Evolutionary conservation across 2,329 filamentous ascomycete species (phyloP), one percentile per base, ranked within the genome.

Genomic region (Cryphonectria nitschkei): DNA sequence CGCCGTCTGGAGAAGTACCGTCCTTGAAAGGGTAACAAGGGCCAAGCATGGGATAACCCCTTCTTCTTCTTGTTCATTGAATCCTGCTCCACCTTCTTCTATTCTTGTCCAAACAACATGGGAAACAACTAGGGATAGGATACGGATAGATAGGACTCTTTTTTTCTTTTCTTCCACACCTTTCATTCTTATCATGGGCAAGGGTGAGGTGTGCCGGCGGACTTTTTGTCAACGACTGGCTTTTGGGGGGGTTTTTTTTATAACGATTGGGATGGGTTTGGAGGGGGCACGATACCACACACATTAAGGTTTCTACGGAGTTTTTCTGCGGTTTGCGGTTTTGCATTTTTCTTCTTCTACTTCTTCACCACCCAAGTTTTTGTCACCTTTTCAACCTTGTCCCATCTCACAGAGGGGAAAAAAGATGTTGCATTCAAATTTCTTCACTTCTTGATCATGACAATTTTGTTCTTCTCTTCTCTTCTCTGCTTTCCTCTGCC

Each of bases 1-100:
- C 63, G 56, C 16, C 64, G 65, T 39, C 19, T 63, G 32, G 65
- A 46, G 37, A 64, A 70, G 65, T 70, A 69, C 56, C 46, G 68
- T 13, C 7, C 56, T 14, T 69, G 32, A 65, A 14, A 39, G 8
- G 9, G 9, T 7, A 39, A 61, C 26, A 39, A 60, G 56, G 56
- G 56, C 19, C 52, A 9, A 29, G 52, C 26, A 56, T 11, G 22
- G 52, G 39, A n/a, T 26, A 26, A 26, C n/a, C 9, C 3, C 29
- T 37, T 61, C 29, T 61, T 37, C 34, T 34, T 34, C 34, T 58
- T 39, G 8, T 39, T 39, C 37, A 11, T 39, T 39, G 11, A 1
- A 13, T 60, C 32, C 29, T 60, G 3, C 16, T 26, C 1, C 29
- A 2, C 14, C 5, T 58, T 5, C 7, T 58, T 58, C 54, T 34